Evolutionary conservation across 1,284 basidiomycete genomes (phyloP).

Genomic region (Neonothopanus nambi): DNA sequence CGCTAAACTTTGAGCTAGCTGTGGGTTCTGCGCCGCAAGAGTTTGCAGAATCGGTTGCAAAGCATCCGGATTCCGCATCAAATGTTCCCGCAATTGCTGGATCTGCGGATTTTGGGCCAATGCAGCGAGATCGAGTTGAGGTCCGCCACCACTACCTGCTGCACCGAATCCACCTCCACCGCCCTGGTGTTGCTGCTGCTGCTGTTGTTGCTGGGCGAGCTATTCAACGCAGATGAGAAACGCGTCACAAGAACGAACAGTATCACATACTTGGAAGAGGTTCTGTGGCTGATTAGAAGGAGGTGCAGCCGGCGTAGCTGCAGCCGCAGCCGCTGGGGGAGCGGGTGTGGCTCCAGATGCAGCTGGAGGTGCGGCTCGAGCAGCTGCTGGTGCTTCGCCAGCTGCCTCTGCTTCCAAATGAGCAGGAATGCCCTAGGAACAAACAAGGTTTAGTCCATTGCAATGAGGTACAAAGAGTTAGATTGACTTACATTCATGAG

Average conservation of each 20-base stretch:
- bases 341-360: constrained; percentile 34
- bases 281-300: constrained; percentile 58
- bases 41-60: constrained; percentile 85
- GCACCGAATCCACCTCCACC: constrained; percentile 21
- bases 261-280: constrained; percentile 66
- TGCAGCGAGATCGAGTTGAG: constrained; percentile 49
- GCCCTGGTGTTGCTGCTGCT: constrained; percentile 24
- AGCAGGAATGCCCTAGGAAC: constrained; percentile 80
- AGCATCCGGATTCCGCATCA: constrained; percentile 75
- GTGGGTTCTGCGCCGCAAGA: constrained; percentile 73
- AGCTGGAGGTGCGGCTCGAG: constrained; percentile 36
- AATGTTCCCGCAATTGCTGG: constrained; percentile 67
- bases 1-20: constrained; percentile 65
- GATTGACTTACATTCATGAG: constrained; percentile 77
- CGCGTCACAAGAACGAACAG: background rate
- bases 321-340: constrained; percentile 33
- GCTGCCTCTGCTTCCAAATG: constrained; percentile 56
- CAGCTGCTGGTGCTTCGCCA: constrained; percentile 33
- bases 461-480: constrained; percentile 4
- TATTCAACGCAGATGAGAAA: constrained; percentile 25
- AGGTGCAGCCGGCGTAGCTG: constrained; percentile 35
- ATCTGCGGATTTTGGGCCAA: constrained; percentile 66
- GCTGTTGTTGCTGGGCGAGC: constrained; percentile 75
- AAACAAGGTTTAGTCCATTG: constrained; percentile 14
- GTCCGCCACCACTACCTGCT: constrained; percentile 33